Evolutionary conservation across 352 stramenopile genomes (phyloP).

Genomic region (Globisporangium canariense): DNA sequence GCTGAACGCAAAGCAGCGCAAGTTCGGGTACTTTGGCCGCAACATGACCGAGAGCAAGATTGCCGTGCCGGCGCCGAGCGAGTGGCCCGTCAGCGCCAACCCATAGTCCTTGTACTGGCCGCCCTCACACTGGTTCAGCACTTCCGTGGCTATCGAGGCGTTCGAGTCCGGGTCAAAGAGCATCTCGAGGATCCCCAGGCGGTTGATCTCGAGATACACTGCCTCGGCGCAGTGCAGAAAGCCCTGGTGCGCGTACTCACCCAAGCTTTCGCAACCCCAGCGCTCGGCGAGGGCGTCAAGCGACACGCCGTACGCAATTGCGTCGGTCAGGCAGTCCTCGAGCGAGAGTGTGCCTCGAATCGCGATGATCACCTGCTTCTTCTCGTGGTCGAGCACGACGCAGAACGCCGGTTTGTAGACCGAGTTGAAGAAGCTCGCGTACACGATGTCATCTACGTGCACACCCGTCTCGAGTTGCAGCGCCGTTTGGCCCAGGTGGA

Average conservation of each 20-base stretch:
- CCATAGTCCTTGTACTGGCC: conserved; percentile 71
- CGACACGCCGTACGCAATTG: conserved; percentile 79
- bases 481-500: conserved; percentile 74
- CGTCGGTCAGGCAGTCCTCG: conserved; percentile 85
- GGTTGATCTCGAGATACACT: conserved; percentile 70
- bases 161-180: conserved; percentile 66
- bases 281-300: conserved; percentile 64
- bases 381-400: conserved; percentile 72
- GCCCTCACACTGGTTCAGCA: conserved; percentile 57
- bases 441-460: conserved; percentile 68
- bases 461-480: conserved; percentile 77
- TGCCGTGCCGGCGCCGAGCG: conserved; percentile 69
- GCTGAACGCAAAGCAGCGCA: conserved; percentile 80
- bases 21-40: conserved; percentile 67
- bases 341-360: conserved; percentile 84
- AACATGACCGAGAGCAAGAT: conserved; percentile 78
- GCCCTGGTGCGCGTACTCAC: conserved; percentile 79
- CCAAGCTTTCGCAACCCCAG: conserved; percentile 62
- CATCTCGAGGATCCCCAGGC: conserved; percentile 80
- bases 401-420: conserved; percentile 82
- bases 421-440: conserved; percentile 74
- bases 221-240: conserved; percentile 77
- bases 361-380: conserved; percentile 70
- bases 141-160: conserved; percentile 37
- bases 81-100: conserved; percentile 79